These are phyloP conservation scores for Camellia japonica DNA, from an alignment of 148 eudicot species.

Conservation along the genomic window DNA sequence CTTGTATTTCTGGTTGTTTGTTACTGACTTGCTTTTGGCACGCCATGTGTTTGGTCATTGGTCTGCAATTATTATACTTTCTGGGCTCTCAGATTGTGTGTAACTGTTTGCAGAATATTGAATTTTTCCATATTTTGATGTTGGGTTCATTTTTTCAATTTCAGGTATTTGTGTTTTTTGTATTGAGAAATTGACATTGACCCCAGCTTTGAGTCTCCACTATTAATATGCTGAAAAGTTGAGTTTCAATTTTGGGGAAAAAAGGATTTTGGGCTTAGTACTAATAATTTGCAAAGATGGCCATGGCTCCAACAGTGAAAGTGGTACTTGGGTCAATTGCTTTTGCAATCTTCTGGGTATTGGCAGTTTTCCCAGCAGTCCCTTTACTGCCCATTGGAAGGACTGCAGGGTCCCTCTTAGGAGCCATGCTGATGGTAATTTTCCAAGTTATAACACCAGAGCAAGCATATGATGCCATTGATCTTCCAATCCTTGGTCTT, in stretches of 20 bases:
- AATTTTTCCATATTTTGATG: not conserved
- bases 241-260: not conserved
- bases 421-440: slow-evolving; percentile 87
- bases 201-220: not conserved
- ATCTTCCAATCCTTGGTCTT: slow-evolving; percentile 46
- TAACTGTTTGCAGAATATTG: not conserved
- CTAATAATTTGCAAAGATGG: slow-evolving; percentile 34
- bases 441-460: slow-evolving; percentile 70
- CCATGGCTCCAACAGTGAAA: slow-evolving; percentile 59
- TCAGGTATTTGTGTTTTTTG: slow-evolving; percentile 10
- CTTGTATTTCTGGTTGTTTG: too few species aligned
- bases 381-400: slow-evolving; percentile 79
- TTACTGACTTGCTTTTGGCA: not conserved
- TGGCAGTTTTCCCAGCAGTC: slow-evolving; percentile 89
- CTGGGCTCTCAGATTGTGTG: not conserved
- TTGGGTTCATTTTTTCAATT: slow-evolving; percentile 4
- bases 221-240: slow-evolving; percentile 1
- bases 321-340: slow-evolving; percentile 71
- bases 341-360: slow-evolving; percentile 77
- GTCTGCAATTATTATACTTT: not conserved
- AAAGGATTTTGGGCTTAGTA: not conserved
- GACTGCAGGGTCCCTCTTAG: slow-evolving; percentile 87
- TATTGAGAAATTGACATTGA: not conserved
- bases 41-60: not conserved
- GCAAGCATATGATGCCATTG: slow-evolving; percentile 84